Conservation (phyloP, 2,329 filamentous ascomycete species). For the Botryosphaeria dothidea region DNA sequence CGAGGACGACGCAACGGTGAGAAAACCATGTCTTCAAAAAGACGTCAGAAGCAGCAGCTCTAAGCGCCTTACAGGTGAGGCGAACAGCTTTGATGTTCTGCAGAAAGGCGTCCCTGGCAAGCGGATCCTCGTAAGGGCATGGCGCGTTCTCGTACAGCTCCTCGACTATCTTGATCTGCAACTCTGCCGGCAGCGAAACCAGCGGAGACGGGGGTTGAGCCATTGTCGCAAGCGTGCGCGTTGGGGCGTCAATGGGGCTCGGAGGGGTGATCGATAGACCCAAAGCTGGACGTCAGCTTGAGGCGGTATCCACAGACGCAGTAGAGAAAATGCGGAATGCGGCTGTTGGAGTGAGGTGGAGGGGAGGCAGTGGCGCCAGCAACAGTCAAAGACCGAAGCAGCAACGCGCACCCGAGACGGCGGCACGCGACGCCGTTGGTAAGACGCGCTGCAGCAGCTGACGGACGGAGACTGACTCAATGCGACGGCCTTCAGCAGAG, state of each 20-base stretch:
- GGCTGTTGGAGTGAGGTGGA: background rate
- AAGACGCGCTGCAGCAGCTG: background rate
- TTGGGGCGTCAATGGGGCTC: background rate
- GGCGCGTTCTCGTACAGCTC: slow-evolving; percentile 21
- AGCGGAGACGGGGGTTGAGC: background rate
- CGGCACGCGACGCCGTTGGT: background rate
- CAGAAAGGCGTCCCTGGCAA: slow-evolving; percentile 19
- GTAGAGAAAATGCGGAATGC: background rate
- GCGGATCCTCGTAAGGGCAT: slow-evolving; percentile 9
- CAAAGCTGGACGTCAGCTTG: too few relatives aligned
- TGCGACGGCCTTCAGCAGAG: background rate
- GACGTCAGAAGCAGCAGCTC: slow-evolving; percentile 18
- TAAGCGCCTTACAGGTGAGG: slow-evolving; percentile 21
- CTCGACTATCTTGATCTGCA: slow-evolving; percentile 22
- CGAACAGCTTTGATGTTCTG: slow-evolving; percentile 21
- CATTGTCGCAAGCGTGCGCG: background rate
- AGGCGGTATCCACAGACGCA: background rate
- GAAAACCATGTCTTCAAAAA: slow-evolving; percentile 22
- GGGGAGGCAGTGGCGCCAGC: background rate
- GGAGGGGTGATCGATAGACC: background rate
- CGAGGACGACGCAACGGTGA: slow-evolving; percentile 19
- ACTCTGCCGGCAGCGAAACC: slow-evolving; percentile 20
- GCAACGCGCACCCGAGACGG: background rate
- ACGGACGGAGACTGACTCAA: background rate
- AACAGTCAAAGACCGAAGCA: background rate